These are phyloP conservation scores for Mortierella sp. DNA, from an alignment of 371 early-diverging fungal species.

Conservation along the genomic window DNA sequence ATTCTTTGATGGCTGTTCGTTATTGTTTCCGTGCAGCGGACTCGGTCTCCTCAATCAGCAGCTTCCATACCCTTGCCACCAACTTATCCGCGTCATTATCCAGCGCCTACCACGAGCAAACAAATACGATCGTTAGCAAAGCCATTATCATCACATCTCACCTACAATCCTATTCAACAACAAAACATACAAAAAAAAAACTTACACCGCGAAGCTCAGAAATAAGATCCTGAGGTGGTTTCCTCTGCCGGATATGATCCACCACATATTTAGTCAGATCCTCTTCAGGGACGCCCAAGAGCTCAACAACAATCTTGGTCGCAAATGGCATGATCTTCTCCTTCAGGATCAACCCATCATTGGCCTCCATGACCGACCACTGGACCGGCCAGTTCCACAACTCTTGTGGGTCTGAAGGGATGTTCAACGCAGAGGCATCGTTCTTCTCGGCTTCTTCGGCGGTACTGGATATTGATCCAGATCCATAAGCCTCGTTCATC, in stretches of 20 bases:
- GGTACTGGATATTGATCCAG: constrained; percentile 1
- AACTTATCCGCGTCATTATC: constrained; percentile 87
- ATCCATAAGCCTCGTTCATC: constrained; percentile 30
- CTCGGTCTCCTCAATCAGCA: constrained; percentile 90
- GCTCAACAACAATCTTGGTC: constrained; percentile 82
- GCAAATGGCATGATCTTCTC: constrained; percentile 83
- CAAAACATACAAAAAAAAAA: neutral
- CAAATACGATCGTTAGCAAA: neutral
- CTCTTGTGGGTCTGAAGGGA: constrained; percentile 85
- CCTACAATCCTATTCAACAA: neutral
- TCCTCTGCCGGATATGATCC: constrained; percentile 70
- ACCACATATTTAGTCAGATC: constrained; percentile 81
- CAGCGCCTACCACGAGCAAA: constrained; percentile 69
- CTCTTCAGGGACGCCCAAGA: constrained; percentile 80
- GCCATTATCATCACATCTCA: neutral
- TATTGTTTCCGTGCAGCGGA: constrained; percentile 60
- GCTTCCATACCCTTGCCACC: constrained; percentile 89
- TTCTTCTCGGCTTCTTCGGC: constrained; percentile 61
- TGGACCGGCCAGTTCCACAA: constrained; percentile 82
- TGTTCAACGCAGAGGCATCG: constrained; percentile 65
- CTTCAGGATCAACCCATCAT: constrained; percentile 68
- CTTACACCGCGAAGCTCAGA: constrained; percentile 81
- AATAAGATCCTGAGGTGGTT: constrained; percentile 70
- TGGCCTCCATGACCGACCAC: constrained; percentile 84
- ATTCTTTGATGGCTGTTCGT: neutral